phyloP scores from a whole-genome alignment of 257 asterid genomes.

The Thymus quinquecostatus region DNA sequence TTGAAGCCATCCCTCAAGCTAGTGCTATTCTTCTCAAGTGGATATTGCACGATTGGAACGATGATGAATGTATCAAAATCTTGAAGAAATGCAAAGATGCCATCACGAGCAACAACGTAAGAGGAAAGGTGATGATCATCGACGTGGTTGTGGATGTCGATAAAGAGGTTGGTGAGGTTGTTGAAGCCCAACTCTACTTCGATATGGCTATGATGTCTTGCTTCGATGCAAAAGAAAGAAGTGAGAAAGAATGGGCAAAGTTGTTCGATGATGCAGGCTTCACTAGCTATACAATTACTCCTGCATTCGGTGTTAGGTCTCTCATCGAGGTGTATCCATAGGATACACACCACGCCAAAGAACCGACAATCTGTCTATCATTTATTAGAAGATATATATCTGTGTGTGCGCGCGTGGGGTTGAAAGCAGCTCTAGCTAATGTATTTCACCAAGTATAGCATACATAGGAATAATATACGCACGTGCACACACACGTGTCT shows the following conservation, averaged over 20 bases:
- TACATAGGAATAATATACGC: background rate
- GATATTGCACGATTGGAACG: slow-evolving; percentile 34
- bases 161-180: slow-evolving; percentile 2
- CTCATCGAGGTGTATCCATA: slow-evolving; percentile 44
- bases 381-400: background rate
- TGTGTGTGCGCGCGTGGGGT: too few relatives aligned
- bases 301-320: slow-evolving; percentile 42
- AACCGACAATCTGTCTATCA: background rate
- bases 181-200: slow-evolving; percentile 24
- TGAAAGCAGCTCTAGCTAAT: background rate
- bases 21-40: slow-evolving; percentile 34
- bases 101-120: slow-evolving; percentile 17
- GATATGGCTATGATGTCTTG: slow-evolving; percentile 38
- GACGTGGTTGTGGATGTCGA: slow-evolving; percentile 36
- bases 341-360: background rate
- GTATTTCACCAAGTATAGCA: slow-evolving; percentile 5
- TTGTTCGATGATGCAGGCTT: slow-evolving; percentile 44
- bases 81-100: slow-evolving; percentile 42
- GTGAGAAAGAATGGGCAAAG: slow-evolving; percentile 44
- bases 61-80: slow-evolving; percentile 12
- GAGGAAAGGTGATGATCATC: slow-evolving; percentile 39
- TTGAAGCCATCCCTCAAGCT: slow-evolving; percentile 28
- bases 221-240: slow-evolving; percentile 40
- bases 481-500: too few relatives aligned
- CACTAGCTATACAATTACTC: slow-evolving; percentile 36